A percentile compares a stretch with the other conserved stretches of the same genome.
These are phyloP conservation scores for Fusarium circinatum DNA, from an alignment of 2,329 filamentous ascomycete genomes.

Conservation along the genomic window DNA sequence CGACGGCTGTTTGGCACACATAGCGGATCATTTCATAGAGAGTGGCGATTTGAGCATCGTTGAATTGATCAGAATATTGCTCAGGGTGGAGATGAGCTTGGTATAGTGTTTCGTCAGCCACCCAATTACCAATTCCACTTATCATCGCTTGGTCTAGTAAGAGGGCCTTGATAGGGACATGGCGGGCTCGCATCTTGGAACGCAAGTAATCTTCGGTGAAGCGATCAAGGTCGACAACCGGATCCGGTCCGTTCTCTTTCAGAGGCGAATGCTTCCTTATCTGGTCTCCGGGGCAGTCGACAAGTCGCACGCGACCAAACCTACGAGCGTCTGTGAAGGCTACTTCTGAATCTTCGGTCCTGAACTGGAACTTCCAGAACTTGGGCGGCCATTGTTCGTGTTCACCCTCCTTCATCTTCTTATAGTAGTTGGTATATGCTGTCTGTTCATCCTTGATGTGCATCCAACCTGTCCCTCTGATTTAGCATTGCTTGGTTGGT, in stretches of 20 bases:
- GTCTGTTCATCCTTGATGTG: slow-evolving; percentile 84
- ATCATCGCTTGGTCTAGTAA: slow-evolving; percentile 89
- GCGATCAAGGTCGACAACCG: slow-evolving; percentile 80
- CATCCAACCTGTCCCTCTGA: slow-evolving; percentile 72
- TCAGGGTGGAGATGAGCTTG: slow-evolving; percentile 91
- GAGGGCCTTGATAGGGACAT: slow-evolving; percentile 88
- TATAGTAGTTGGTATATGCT: slow-evolving; percentile 85
- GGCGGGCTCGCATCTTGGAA: slow-evolving; percentile 77
- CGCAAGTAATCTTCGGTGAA: slow-evolving; percentile 81
- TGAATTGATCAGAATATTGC: slow-evolving; percentile 88
- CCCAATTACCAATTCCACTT: slow-evolving; percentile 96
- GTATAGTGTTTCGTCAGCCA: slow-evolving; percentile 93
- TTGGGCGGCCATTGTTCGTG: slow-evolving; percentile 83
- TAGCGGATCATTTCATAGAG: slow-evolving; percentile 79
- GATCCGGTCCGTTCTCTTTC: slow-evolving; percentile 93
- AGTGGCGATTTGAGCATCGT: slow-evolving; percentile 73
- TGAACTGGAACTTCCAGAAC: slow-evolving; percentile 86
- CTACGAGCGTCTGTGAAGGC: slow-evolving; percentile 88
- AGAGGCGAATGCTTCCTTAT: slow-evolving; percentile 83
- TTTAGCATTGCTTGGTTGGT: not conserved
- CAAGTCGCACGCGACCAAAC: slow-evolving; percentile 80
- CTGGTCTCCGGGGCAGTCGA: slow-evolving; percentile 80
- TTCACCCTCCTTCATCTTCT: slow-evolving; percentile 70
- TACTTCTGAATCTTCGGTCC: slow-evolving; percentile 70
- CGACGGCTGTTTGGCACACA: slow-evolving; percentile 83